Percentiles rank a stretch among this genome's conserved stretches.
Conservation (phyloP, 1,284 basidiomycete genomes). For the Mycena citricolor region DNA sequence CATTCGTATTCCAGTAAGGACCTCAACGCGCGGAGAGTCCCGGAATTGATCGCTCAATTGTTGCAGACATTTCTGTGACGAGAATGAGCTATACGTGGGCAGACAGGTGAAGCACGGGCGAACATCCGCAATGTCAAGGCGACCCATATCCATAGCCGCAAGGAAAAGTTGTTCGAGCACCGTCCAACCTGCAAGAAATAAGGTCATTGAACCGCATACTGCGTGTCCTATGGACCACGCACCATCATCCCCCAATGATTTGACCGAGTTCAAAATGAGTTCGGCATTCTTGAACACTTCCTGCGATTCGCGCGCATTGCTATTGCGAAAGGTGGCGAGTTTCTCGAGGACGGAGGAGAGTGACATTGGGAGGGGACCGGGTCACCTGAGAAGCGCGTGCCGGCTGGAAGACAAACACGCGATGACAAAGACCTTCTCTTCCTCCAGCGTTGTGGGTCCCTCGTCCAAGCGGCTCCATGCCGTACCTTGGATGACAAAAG, state of each 20-base stretch:
- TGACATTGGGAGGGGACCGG: too few relatives aligned
- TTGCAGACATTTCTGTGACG: slow-evolving; percentile 52
- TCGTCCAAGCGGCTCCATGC: too few relatives aligned
- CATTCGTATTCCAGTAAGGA: slow-evolving; percentile 83
- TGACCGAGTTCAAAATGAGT: slow-evolving; percentile 50
- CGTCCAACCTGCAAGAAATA: slow-evolving; percentile 64
- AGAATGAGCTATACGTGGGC: slow-evolving; percentile 6
- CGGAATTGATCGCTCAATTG: slow-evolving; percentile 75
- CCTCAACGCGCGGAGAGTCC: slow-evolving; percentile 78
- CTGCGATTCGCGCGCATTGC: slow-evolving; percentile 68
- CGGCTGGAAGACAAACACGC: too few relatives aligned
- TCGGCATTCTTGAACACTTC: slow-evolving; percentile 68
- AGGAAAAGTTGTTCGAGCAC: slow-evolving; percentile 87
- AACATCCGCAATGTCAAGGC: slow-evolving; percentile 81
- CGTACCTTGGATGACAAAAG: too few relatives aligned
- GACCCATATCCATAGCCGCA: slow-evolving; percentile 83
- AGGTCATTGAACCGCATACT: slow-evolving; percentile 14
- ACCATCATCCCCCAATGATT: slow-evolving; percentile 65
- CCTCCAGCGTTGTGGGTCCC: too few relatives aligned
- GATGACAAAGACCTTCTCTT: too few relatives aligned
- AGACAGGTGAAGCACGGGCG: slow-evolving; percentile 31
- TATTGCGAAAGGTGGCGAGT: slow-evolving; percentile 69
- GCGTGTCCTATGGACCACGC: slow-evolving; percentile 10
- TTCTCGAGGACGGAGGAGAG: slow-evolving; percentile 59
- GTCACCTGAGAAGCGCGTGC: too few relatives aligned